Evolutionary conservation across 192 early-diverging fungal genomes (phyloP), one percentile per base, ranked within the genome.

Genomic region (Entrophospora sp.): DNA sequence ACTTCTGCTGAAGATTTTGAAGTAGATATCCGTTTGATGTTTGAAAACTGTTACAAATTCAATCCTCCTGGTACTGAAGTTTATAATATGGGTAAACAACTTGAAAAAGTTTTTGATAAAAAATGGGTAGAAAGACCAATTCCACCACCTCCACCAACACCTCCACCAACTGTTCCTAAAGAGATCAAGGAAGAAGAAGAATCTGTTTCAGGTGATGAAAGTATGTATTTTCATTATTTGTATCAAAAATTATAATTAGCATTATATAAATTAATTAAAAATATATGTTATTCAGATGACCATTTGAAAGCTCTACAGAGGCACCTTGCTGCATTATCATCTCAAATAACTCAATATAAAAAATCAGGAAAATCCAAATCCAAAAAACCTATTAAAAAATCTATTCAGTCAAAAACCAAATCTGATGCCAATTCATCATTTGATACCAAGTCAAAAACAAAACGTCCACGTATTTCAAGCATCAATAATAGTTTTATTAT

Each of bases 31-130:
- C 73, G n/a, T n/a, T n/a, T n/a, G n/a, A n/a, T n/a, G n/a, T n/a
- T n/a, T n/a, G n/a, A n/a, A n/a, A n/a, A n/a, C n/a, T n/a, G n/a
- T n/a, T n/a, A n/a, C n/a, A n/a, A n/a, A n/a, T n/a, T n/a, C n/a
- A n/a, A n/a, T n/a, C 70, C 13, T 78, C 69, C 74, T 0, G 82
- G 78, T 1, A 71, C 69, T 34, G 60, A 61, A 6, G 85, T 94
- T 7, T 77, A 87, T 75, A 43, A 77, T 16, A 77, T 79, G 71
- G 90, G 86, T 0, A 60, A 77, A 38, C 65, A 85, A 18, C 69
- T 89, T 32, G 83, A 92, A 70, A 48, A 72, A 14, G 62, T 87
- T 0, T 92, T 91, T 75, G 73, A 91, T 13, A 48, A 66, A n/a
- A 82, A 83, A 25, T 92, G 88, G 90, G 57, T 69, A 1, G 71